phyloP scores from a whole-genome alignment of 192 early-diverging fungal species.

The Coemansia sp. region DNA sequence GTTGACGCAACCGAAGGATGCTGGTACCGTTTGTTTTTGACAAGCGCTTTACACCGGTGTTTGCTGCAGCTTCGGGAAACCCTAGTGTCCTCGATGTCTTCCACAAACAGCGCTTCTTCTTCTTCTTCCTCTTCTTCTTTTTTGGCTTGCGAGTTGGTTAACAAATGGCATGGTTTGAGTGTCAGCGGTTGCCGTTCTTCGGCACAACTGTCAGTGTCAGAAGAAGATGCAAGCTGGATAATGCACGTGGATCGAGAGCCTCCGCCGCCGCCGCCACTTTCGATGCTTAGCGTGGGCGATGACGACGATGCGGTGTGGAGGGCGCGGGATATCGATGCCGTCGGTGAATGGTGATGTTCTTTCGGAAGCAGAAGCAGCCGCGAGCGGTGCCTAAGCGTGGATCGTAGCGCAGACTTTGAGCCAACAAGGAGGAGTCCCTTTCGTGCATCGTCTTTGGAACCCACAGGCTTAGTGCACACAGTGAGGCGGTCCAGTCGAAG shows the following conservation, averaged over 20 bases:
- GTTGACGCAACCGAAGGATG: too few species aligned
- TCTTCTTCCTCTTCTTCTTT: too few species aligned
- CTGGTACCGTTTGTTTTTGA: too few species aligned
- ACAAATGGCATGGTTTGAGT: neutral
- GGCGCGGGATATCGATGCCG: neutral
- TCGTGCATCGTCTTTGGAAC: neutral
- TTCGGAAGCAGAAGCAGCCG: conserved; percentile 17
- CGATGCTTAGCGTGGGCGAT: neutral
- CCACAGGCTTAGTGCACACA: neutral
- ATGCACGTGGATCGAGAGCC: neutral
- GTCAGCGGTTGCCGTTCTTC: neutral
- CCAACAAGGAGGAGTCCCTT: neutral
- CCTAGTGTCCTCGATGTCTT: neutral
- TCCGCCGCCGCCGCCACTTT: neutral
- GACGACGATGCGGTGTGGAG: neutral
- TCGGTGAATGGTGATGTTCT: conserved; percentile 12
- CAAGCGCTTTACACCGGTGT: too few species aligned
- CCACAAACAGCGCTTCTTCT: neutral
- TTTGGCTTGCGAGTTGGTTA: neutral
- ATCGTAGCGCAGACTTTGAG: conserved; percentile 8
- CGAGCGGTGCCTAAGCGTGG: conserved; percentile 12
- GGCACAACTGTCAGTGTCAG: neutral
- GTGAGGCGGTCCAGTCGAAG: conserved; percentile 31
- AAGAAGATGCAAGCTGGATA: neutral
- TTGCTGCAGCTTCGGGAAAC: neutral